Base-by-base conservation (phyloP, 176 grass and related monocot genomes). In the Dactylis glomerata region DNA sequence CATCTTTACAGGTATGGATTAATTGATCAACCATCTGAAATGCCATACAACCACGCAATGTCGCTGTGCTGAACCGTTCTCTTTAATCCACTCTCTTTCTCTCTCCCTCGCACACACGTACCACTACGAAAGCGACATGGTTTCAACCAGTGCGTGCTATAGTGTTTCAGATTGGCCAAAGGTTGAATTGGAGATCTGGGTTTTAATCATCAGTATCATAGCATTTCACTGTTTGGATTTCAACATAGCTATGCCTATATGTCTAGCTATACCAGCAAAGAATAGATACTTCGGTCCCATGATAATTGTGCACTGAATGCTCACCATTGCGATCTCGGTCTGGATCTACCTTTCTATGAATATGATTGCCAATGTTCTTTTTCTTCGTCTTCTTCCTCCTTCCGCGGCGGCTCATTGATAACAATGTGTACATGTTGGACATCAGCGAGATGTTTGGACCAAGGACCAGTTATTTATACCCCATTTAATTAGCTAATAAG, bases 11-110 rank as follows among this genome's bases (percentile, higher is more conserved):
- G 76, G 57, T 79, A 44, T 45, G 76, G 56, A 79, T 42, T 44
- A 42, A 79, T 61, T 40, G 54, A 78, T 11, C 76, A 28, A 30
- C 76, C 23, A 78, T 28, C 55, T 79, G 56, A 62, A 62, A 79
- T 45, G 37, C 4, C 57, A 28, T 62, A 62, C 37, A 41, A 11
- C 55, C 76, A 27, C 38, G 37, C 76, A 44, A 44, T 61, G 55
- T 78, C 36, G 37, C 16, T 61, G 23, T 78, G 6, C 76, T 59
- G 36, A 61, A 46, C n/a, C 4, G 7, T 11, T 17, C 52, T 57
- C 54, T 30, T 59, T 78, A 78, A 59, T 40, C 26, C 34, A 42
- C 22, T 42, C 4, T 17, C 66, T 68, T 8, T 19, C 12, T 62
- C 6, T 62, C 61, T 64, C 16, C 61, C 27, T 64, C 61, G 28